A percentile compares a stretch with the other conserved stretches of the same genome.
Evolutionary conservation across 805 yeast genomes (phyloP).

Genomic region (Metschnikowia continentalis): DNA sequence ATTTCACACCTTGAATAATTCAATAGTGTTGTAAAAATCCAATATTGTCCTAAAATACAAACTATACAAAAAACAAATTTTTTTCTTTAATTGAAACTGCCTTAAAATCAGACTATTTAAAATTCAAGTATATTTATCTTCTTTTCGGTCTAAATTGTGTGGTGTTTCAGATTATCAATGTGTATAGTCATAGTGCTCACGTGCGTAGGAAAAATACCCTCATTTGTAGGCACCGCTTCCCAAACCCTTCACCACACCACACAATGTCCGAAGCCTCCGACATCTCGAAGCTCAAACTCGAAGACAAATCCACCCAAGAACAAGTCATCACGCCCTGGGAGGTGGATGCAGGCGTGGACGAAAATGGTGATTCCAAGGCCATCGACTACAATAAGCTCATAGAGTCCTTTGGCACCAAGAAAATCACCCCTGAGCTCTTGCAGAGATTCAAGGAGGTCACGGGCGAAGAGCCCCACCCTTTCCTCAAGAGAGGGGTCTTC

Average conservation of each 20-base stretch:
- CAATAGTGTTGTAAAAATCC: too few species aligned
- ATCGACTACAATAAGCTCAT: constrained; percentile 90
- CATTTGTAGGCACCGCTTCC: neutral
- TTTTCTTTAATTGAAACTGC: too few species aligned
- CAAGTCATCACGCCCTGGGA: constrained; percentile 88
- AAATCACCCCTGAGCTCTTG: constrained; percentile 66
- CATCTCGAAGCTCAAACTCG: constrained; percentile 15
- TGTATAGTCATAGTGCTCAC: neutral
- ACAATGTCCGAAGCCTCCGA: constrained; percentile 16
- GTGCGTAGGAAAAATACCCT: constrained; percentile 4
- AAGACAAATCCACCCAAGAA: constrained; percentile 19
- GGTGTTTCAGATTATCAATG: neutral
- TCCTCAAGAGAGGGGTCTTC: constrained; percentile 84
- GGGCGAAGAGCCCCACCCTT: constrained; percentile 88
- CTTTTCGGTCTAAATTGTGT: too few species aligned
- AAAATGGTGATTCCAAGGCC: constrained; percentile 75
- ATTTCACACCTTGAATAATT: too few species aligned
- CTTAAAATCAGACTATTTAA: too few species aligned
- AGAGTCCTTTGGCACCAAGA: constrained; percentile 79
- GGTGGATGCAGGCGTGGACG: constrained; percentile 96
- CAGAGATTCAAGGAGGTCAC: constrained; percentile 75
- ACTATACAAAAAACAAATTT: too few species aligned
- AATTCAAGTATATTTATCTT: too few species aligned
- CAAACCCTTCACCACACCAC: neutral
- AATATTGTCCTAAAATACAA: too few species aligned